phyloP scores from a whole-genome alignment of 2,329 filamentous ascomycete genomes.

The Ceratocystis cubensis region DNA sequence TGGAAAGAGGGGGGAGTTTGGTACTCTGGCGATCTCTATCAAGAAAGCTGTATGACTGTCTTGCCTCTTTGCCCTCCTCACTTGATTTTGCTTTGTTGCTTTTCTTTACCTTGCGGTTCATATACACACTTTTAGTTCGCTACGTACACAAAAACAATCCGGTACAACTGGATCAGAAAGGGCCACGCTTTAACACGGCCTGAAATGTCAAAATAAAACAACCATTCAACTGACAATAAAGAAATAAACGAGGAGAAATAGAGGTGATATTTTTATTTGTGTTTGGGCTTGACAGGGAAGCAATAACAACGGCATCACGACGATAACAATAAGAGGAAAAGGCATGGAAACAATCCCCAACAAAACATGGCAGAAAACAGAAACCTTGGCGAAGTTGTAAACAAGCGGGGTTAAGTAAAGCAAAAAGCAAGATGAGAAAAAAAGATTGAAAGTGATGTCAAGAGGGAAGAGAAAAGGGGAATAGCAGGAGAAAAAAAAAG shows the following conservation, averaged over 20 bases:
- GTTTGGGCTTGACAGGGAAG: background rate
- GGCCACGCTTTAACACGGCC: slow-evolving; percentile 21
- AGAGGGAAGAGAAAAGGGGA: background rate
- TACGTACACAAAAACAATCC: slow-evolving; percentile 16
- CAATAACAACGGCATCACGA: background rate
- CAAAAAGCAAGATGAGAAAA: background rate
- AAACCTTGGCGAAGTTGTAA: no score
- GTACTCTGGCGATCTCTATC: background rate
- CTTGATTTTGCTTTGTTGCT: slow-evolving; percentile 8
- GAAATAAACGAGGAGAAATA: background rate
- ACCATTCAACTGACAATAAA: slow-evolving; percentile 20
- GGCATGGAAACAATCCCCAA: background rate
- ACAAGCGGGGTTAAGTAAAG: background rate
- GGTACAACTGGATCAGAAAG: slow-evolving; percentile 20
- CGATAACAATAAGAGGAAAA: background rate
- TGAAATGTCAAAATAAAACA: slow-evolving; percentile 18
- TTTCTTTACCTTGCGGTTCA: slow-evolving; percentile 8
- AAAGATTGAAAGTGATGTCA: background rate
- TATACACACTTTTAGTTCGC: background rate
- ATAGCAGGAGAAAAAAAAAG: background rate
- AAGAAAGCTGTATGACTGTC: no score
- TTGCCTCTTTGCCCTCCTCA: slow-evolving; percentile 6
- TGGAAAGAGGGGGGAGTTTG: background rate
- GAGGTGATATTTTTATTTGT: background rate
- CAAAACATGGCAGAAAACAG: background rate